These are phyloP conservation scores for Parastagonospora nodorum DNA, from an alignment of 2,329 filamentous ascomycete genomes.

Conservation along the genomic window DNA sequence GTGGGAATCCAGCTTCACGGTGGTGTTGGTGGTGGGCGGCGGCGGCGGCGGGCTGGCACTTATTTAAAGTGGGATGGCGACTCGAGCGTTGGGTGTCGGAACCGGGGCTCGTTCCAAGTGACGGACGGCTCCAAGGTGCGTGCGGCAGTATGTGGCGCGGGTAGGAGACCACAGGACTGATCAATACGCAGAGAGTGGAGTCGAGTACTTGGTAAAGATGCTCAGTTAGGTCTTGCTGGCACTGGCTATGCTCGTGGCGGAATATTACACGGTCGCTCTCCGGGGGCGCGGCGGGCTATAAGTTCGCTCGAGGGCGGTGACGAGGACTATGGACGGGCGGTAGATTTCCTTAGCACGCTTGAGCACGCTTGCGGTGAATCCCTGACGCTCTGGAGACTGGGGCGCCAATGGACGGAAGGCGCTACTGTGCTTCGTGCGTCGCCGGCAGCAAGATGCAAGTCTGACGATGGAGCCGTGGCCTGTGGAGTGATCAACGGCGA, in stretches of 20 bases:
- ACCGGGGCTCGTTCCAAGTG: slow-evolving; percentile 10
- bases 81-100: slow-evolving; percentile 5
- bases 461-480: slow-evolving; percentile 26
- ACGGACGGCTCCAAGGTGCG: slow-evolving; percentile 1
- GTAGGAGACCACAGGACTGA: neutral
- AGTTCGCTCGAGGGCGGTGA: slow-evolving; percentile 30
- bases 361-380: slow-evolving; percentile 9
- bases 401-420: slow-evolving; percentile 25
- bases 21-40: slow-evolving; percentile 10
- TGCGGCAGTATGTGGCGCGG: slow-evolving; percentile 14
- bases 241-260: slow-evolving; percentile 8
- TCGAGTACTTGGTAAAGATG: neutral
- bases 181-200: neutral
- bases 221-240: slow-evolving; percentile 6
- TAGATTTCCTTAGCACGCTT: slow-evolving; percentile 11
- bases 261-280: slow-evolving; percentile 10
- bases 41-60: slow-evolving; percentile 3
- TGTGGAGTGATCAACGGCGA: neutral
- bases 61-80: slow-evolving; percentile 12
- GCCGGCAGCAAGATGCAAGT: slow-evolving; percentile 29
- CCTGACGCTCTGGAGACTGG: slow-evolving; percentile 22
- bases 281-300: slow-evolving; percentile 28
- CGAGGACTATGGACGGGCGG: slow-evolving; percentile 18
- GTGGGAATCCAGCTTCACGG: slow-evolving; percentile 61
- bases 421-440: slow-evolving; percentile 30